Base-by-base conservation (phyloP, 495 filamentous ascomycete species). In the Neurospora discreta region DNA sequence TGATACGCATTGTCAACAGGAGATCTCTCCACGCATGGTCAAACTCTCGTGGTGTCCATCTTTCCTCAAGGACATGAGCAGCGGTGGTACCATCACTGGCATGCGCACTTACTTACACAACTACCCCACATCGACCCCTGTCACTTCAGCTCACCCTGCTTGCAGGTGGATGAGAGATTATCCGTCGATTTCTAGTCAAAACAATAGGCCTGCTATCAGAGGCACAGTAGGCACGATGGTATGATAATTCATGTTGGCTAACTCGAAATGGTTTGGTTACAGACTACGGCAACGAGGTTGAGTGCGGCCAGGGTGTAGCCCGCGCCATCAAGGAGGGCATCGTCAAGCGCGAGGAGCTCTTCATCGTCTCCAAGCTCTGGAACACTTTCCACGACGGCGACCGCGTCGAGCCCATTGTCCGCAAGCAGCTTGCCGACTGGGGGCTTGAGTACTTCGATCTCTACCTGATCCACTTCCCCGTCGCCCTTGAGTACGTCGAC, bases 301-400 rank as follows among this genome's bases (percentile, higher is more conserved):
- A 95, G 82, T 90, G 87, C 75, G 93, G 93, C 72, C 84, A 95
- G 77, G 93, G 93, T 72, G 87, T 97, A n/a, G 88, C 88, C 69
- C 92, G 92, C 77, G 93, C 93, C 75, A 94, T 97, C 82, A 86
- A 90, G 73, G 93, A 97, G 15, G 93, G 93, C 43, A 78, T 96
- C 68, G 93, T 95, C 76, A 94, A 90, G 84, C 91, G 93, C 72
- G 86, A 89, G 79, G 93, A 97, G 40, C 90, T 96, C 81, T 97
- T 97, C 88, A 88, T 97, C 78, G 92, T 93, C 71, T 93, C 91
- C 77, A 97, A 97, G 85, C 89, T 97, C 69, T 97, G 93, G 93
- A 94, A 94, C 85, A 89, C 87, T 78, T 95, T 93, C 87, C 92
- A 94, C 83, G 90, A 93, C 68, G 85, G 81, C 71, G 87, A 92